Conservation (phyloP, 106 monocot species). For the Acanthochlamys bracteata region DNA sequence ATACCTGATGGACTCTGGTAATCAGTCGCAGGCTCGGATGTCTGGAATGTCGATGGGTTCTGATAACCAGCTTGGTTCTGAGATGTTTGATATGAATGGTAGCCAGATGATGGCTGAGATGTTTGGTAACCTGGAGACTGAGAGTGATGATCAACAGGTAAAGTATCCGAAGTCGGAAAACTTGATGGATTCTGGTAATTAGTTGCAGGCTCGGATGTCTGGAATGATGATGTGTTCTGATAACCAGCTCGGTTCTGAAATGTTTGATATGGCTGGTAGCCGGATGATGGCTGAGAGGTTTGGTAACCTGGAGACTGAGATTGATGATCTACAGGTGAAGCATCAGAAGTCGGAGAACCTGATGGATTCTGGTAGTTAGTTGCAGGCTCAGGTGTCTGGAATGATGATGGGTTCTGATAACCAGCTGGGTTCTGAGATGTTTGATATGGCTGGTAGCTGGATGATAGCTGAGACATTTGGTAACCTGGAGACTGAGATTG, state of each 20-base stretch:
- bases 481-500: neutral
- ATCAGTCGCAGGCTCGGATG: neutral
- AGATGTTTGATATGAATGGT: neutral
- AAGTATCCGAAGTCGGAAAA: too few species aligned
- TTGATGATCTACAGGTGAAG: neutral
- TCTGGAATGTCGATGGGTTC: neutral
- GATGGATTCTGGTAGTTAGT: neutral
- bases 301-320: neutral
- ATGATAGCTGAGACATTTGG: neutral
- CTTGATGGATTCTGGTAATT: neutral
- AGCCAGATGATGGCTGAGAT: neutral
- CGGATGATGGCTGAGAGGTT: neutral
- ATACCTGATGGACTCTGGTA: neutral
- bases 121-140: neutral
- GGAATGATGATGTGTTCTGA: neutral
- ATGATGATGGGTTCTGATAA: neutral
- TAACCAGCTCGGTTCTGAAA: neutral
- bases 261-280: neutral
- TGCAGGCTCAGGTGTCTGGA: neutral
- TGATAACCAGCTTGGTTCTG: neutral
- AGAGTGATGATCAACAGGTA: neutral
- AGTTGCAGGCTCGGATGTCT: neutral
- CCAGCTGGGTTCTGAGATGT: neutral
- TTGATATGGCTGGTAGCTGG: neutral
- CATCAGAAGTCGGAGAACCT: too few species aligned